Conservation (phyloP, 345 rosid species). For the Mercurialis annua region DNA sequence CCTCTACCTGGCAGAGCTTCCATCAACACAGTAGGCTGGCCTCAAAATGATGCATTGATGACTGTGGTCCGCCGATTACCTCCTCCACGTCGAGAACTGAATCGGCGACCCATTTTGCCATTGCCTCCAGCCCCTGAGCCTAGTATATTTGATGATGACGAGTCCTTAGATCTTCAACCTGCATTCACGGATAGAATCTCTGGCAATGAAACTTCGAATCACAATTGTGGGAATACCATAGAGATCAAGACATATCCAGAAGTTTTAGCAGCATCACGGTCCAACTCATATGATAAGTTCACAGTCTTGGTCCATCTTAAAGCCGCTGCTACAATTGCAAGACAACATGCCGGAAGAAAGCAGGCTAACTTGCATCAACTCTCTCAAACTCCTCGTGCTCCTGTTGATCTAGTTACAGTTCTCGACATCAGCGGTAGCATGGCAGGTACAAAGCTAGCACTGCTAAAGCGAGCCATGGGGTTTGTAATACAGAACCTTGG, state of each 20-base stretch:
- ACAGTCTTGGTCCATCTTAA: constrained; percentile 73
- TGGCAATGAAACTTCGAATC: constrained; percentile 22
- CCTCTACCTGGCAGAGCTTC: constrained; percentile 39
- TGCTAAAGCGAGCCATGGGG: constrained; percentile 97
- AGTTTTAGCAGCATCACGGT: constrained; percentile 58
- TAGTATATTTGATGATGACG: constrained; percentile 65
- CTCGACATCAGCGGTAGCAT: constrained; percentile 98
- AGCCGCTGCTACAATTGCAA: constrained; percentile 48
- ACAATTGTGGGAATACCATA: constrained; percentile 36
- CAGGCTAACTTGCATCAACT: constrained; percentile 37
- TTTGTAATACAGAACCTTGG: constrained; percentile 97
- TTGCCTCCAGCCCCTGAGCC: constrained; percentile 66
- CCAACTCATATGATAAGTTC: constrained; percentile 54
- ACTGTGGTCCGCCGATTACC: constrained; percentile 51
- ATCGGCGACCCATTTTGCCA: constrained; percentile 54
- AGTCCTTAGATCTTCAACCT: constrained; percentile 54
- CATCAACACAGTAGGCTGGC: constrained; percentile 42
- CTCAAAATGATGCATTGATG: constrained; percentile 53
- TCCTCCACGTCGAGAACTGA: constrained; percentile 49
- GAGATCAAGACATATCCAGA: constrained; percentile 67
- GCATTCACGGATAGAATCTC: constrained; percentile 32
- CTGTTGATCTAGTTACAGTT: constrained; percentile 82
- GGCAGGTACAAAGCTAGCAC: constrained; percentile 95
- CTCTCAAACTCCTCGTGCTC: constrained; percentile 57
- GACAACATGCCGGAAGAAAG: constrained; percentile 31